A percentile compares a stretch with the other conserved stretches of the same genome.
phyloP scores from a whole-genome alignment of 305 asterid genomes.

The Rubia peregrina region DNA sequence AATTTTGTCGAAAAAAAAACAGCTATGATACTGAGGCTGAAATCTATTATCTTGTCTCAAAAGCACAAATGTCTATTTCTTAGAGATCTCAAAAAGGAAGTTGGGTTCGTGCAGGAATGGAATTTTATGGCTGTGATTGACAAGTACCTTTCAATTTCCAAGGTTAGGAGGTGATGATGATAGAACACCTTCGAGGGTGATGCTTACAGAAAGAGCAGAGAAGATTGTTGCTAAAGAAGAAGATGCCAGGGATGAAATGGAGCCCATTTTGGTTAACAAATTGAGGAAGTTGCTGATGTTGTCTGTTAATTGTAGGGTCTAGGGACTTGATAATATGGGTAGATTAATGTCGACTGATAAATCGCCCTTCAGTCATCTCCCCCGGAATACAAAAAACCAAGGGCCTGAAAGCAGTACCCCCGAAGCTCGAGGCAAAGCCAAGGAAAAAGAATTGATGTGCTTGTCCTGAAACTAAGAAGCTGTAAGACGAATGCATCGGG shows the following conservation, averaged over 20 bases:
- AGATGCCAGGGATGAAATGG: conserved; percentile 50
- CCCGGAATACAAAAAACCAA: conserved; percentile 40
- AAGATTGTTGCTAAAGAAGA: conserved; percentile 52
- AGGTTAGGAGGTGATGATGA: conserved; percentile 51
- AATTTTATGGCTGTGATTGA: conserved; percentile 75
- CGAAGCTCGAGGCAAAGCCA: conserved; percentile 57
- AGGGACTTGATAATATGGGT: conserved; percentile 36
- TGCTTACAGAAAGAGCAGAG: conserved; percentile 60
- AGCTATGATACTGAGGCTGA: conserved; percentile 50
- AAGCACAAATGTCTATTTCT: conserved; percentile 51
- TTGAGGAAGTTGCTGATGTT: conserved; percentile 80
- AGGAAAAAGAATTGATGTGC: conserved; percentile 95
- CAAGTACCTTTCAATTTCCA: conserved; percentile 64
- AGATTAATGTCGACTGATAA: conserved; percentile 30
- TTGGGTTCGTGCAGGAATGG: conserved; percentile 93
- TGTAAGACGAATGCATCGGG: conserved; percentile 82
- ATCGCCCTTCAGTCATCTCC: conserved; percentile 41
- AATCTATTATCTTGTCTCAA: conserved; percentile 64
- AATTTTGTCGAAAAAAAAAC: conserved; percentile 52
- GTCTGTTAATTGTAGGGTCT: conserved; percentile 64
- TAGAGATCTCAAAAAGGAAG: conserved; percentile 90
- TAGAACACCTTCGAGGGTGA: conserved; percentile 53
- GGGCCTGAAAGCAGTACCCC: conserved; percentile 25
- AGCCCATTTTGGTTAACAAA: conserved; percentile 67
- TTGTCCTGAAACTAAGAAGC: conserved; percentile 89